Conservation (phyloP, 768 basidiomycete species). For the Cystofilobasidium ferigula region DNA sequence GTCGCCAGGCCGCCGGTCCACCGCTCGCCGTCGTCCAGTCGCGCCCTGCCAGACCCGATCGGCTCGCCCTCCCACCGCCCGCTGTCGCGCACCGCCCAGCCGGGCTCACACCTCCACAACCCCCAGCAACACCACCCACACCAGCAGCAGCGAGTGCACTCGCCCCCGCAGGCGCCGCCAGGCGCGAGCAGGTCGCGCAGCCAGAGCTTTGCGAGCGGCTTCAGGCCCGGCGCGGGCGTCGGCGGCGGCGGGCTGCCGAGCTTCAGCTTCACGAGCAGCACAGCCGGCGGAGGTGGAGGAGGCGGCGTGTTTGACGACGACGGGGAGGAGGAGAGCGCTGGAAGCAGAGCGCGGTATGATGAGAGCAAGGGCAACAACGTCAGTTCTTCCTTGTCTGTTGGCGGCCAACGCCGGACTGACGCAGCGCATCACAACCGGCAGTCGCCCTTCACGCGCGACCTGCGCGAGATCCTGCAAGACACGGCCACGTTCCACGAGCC, state of each 20-base stretch:
- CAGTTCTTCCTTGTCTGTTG: background rate
- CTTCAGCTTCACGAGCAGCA: conserved; percentile 9
- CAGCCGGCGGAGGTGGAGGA: background rate
- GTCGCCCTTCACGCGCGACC: conserved; percentile 21
- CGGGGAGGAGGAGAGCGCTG: background rate
- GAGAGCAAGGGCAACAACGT: conserved; percentile 21
- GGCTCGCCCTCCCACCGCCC: background rate
- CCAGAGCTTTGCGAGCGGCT: conserved; percentile 18
- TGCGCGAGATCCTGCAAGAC: conserved; percentile 17
- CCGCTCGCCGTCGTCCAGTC: background rate
- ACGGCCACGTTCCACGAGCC: conserved; percentile 4
- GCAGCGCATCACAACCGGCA: background rate
- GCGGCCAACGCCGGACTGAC: background rate
- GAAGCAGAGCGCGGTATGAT: background rate
- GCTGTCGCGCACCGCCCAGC: background rate
- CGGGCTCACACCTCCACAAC: background rate
- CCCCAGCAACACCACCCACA: background rate
- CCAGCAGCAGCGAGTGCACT: conserved; percentile 6
- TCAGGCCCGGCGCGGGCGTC: background rate
- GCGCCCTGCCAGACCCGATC: background rate
- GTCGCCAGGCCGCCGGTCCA: background rate
- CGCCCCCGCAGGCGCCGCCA: conserved; percentile 23
- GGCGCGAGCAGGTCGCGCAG: conserved; percentile 14
- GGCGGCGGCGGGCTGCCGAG: conserved; percentile 12
- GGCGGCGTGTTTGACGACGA: conserved; percentile 20